Percentiles rank a stretch among this genome's conserved stretches.
Conservation (phyloP, 306 rosid species). For the Medicago lupulina region DNA sequence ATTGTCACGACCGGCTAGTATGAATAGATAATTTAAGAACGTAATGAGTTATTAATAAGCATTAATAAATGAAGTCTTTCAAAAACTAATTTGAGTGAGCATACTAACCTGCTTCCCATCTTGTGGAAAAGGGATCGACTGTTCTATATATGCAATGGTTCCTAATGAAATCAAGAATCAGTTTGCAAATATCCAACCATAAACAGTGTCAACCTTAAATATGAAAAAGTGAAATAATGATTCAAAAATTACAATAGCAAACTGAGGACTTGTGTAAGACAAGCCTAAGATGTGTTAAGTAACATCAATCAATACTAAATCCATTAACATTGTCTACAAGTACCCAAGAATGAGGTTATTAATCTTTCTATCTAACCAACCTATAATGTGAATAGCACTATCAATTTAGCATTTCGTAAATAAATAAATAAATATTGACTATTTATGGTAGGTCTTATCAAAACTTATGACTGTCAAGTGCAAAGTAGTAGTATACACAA, state of each 20-base stretch:
- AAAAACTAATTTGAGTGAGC: constrained; percentile 2
- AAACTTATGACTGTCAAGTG: constrained; percentile 12
- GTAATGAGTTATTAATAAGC: neutral
- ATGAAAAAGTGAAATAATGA: constrained; percentile 30
- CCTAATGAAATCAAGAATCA: constrained; percentile 60
- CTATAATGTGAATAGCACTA: neutral
- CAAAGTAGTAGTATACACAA: constrained; percentile 20
- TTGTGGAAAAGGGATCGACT: constrained; percentile 77
- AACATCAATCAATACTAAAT: neutral
- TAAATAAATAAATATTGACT: neutral
- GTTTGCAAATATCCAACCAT: constrained; percentile 47
- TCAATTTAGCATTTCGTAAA: neutral
- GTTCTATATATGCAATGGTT: constrained; percentile 83
- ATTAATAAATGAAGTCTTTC: neutral
- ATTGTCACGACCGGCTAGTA: constrained; percentile 25
- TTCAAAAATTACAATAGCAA: constrained; percentile 28
- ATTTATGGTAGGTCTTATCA: constrained; percentile 12
- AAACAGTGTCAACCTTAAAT: constrained; percentile 44
- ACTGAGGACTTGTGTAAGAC: neutral
- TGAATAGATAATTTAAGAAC: constrained; percentile 19
- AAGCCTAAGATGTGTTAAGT: constrained; percentile 14
- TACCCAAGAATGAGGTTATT: constrained; percentile 5
- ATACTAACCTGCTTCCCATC: constrained; percentile 89
- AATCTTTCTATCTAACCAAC: neutral
- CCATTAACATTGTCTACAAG: constrained; percentile 14